phyloP scores from a whole-genome alignment of 2,329 filamentous ascomycete genomes.

The Ophiocordyceps unilateralis region DNA sequence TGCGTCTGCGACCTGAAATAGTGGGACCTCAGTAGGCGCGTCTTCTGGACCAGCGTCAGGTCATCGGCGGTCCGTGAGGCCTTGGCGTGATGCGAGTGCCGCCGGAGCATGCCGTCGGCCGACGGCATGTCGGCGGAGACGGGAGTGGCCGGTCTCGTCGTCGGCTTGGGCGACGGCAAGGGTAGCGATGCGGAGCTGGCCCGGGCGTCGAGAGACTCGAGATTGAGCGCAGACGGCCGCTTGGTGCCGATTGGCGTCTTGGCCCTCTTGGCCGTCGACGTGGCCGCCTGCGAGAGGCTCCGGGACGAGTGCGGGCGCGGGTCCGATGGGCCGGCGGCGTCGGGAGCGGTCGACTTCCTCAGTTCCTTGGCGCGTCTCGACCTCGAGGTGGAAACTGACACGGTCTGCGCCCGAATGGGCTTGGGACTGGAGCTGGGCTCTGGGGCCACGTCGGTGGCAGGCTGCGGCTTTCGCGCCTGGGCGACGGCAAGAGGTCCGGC shows the following conservation, averaged over 20 bases:
- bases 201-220: constrained; percentile 38
- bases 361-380: constrained; percentile 29
- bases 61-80: constrained; percentile 40
- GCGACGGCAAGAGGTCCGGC: constrained; percentile 68
- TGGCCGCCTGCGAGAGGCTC: constrained; percentile 6
- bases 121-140: constrained; percentile 33
- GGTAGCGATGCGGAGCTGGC: constrained; percentile 53
- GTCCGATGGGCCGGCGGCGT: constrained; percentile 15
- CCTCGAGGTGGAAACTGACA: constrained; percentile 31
- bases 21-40: constrained; percentile 58
- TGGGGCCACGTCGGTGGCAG: constrained; percentile 10
- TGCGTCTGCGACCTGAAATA: constrained; percentile 72
- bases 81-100: constrained; percentile 46
- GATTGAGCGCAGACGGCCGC: constrained; percentile 31
- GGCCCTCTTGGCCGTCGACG: constrained; percentile 9
- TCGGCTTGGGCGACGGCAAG: constrained; percentile 37
- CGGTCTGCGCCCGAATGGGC: constrained; percentile 52
- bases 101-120: constrained; percentile 30
- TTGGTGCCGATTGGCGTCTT: constrained; percentile 19
- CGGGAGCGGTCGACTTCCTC: constrained; percentile 27
- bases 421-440: constrained; percentile 25
- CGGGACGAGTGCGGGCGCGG: constrained; percentile 11
- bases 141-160: constrained; percentile 39
- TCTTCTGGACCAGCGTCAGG: constrained; percentile 48
- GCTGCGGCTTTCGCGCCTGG: constrained; percentile 59